These are phyloP conservation scores for Didymella keratinophila DNA, from an alignment of 2,329 filamentous ascomycete genomes.

Conservation along the genomic window DNA sequence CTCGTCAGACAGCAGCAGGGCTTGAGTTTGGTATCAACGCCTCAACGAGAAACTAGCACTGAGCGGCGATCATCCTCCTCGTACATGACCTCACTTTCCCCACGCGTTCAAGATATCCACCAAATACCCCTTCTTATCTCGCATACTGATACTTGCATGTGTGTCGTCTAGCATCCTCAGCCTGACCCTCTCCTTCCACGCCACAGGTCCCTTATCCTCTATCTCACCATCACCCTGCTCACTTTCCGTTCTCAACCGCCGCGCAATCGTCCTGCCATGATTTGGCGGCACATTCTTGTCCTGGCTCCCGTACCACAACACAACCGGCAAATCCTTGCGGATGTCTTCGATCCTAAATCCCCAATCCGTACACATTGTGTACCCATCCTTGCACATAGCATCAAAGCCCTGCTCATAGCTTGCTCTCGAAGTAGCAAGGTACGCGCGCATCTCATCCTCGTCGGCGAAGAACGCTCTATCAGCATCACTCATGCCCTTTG, in stretches of 20 bases:
- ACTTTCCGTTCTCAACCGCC: constrained; percentile 31
- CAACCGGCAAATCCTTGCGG: constrained; percentile 45
- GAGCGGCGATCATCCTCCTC: not conserved
- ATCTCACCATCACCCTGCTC: constrained; percentile 4
- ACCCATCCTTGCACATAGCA: constrained; percentile 42
- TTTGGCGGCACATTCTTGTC: constrained; percentile 47
- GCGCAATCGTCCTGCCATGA: constrained; percentile 45
- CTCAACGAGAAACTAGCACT: no score
- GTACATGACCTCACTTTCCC: not conserved
- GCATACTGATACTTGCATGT: constrained; percentile 37
- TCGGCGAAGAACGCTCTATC: constrained; percentile 36
- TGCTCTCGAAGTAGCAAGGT: constrained; percentile 33
- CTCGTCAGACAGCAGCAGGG: not conserved
- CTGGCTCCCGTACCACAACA: constrained; percentile 50
- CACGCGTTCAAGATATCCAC: constrained; percentile 22
- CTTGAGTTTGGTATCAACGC: no score
- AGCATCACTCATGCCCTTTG: constrained; percentile 23
- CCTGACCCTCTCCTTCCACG: constrained; percentile 31
- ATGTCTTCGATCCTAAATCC: constrained; percentile 51
- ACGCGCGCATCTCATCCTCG: constrained; percentile 31
- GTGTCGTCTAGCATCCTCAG: constrained; percentile 48
- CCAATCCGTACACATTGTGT: constrained; percentile 35
- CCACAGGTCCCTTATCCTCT: not conserved
- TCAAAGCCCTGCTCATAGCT: constrained; percentile 44
- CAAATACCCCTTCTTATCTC: constrained; percentile 31